Conservation (phyloP, 371 early-diverging fungal species). For the Furculomyces boomerangus region DNA sequence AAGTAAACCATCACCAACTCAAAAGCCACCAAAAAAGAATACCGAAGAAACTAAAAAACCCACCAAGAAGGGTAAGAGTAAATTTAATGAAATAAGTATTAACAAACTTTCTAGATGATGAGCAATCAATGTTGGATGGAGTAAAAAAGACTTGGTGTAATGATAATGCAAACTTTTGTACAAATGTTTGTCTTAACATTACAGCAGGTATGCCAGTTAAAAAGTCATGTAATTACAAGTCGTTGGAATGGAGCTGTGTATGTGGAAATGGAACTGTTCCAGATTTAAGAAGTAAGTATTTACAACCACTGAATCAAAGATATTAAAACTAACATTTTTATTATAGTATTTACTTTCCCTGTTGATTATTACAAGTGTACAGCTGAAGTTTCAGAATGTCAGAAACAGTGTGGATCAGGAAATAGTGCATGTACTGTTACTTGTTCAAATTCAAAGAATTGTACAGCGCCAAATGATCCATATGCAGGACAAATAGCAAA, state of each 20-base stretch:
- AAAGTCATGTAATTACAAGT: constrained; percentile 15
- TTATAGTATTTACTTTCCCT: constrained; percentile 21
- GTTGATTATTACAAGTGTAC: constrained; percentile 23
- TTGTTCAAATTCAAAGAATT: constrained; percentile 21
- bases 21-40: no score
- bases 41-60: no score
- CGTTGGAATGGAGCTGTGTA: constrained; percentile 21
- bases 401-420: constrained; percentile 21
- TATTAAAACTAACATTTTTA: not conserved
- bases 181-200: constrained; percentile 24
- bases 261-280: constrained; percentile 26
- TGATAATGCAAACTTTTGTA: constrained; percentile 25
- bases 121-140: constrained; percentile 15
- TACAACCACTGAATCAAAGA: not conserved
- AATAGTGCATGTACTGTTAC: constrained; percentile 21
- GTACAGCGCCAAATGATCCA: constrained; percentile 1
- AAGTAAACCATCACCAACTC: no score
- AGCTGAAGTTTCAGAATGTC: constrained; percentile 22
- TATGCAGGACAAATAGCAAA: not conserved
- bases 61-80: no score
- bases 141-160: constrained; percentile 24
- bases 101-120: not conserved
- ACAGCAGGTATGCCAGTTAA: constrained; percentile 19
- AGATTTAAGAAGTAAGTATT: constrained; percentile 10
- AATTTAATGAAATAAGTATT: no score